Percentiles rank a stretch among this genome's conserved stretches.
phyloP scores from a whole-genome alignment of 331 rosid genomes.

The Saraca asoca region DNA sequence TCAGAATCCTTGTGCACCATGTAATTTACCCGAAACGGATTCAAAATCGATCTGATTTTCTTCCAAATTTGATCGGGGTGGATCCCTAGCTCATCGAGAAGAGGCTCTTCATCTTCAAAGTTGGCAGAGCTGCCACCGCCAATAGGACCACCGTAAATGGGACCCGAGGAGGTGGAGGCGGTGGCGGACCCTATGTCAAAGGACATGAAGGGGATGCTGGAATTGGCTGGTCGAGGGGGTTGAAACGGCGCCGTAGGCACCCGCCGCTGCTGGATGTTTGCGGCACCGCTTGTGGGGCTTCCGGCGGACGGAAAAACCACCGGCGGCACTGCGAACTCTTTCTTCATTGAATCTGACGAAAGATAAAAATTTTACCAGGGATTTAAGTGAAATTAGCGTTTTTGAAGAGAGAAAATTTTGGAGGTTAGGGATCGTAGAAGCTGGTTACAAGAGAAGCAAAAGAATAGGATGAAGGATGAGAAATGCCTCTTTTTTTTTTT shows the following conservation, averaged over 20 bases:
- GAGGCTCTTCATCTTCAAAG: constrained; percentile 96
- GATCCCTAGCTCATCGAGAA: constrained; percentile 94
- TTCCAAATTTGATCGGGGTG: constrained; percentile 97
- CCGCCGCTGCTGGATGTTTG: constrained; percentile 68
- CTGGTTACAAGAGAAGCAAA: no score
- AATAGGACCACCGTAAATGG: constrained; percentile 59
- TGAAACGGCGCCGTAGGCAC: constrained; percentile 87
- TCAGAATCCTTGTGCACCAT: constrained; percentile 78
- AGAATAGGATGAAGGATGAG: no score
- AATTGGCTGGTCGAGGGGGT: constrained; percentile 58
- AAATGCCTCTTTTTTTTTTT: no score
- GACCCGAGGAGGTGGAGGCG: constrained; percentile 60
- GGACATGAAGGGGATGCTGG: constrained; percentile 91
- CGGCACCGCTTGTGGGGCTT: constrained; percentile 49
- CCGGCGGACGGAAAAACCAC: constrained; percentile 83
- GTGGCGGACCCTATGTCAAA: constrained; percentile 88
- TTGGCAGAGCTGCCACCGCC: constrained; percentile 47
- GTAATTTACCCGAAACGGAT: constrained; percentile 76
- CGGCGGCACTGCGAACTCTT: constrained; percentile 80
- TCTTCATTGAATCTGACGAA: constrained; percentile 44
- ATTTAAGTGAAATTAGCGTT: constrained; percentile 32
- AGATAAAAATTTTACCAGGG: neutral
- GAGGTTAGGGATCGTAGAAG: constrained; percentile 10
- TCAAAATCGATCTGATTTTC: constrained; percentile 79
- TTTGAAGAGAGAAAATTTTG: no score